Base-by-base conservation (phyloP, 2,329 filamentous ascomycete species). In the Aspergillus arachidicola region DNA sequence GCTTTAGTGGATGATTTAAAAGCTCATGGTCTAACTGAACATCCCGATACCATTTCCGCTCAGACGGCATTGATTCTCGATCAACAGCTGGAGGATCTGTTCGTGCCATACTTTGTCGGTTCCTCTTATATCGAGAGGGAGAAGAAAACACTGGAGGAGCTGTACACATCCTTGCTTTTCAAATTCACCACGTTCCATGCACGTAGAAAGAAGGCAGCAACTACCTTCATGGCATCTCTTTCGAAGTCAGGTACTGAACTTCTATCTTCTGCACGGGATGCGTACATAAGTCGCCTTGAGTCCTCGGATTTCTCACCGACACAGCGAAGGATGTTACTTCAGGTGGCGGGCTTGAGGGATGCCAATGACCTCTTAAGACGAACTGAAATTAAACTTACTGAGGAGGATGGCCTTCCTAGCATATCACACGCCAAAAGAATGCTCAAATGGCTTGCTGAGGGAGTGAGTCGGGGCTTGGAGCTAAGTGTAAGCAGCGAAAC, bases 371-470 rank as follows among this genome's bases (percentile, higher is more conserved):
- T 86, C 67, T 73, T 76, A 28, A 88, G 90, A 72, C 91, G 92
- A 76, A 90, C 91, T 69, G 94, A 97, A 58, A 93, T 96, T 62
- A 94, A 96, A 74, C 91, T 98, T 36, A 89, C 90, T 0, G 95
- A 98, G 64, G 89, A 94, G 73, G 94, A 99, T 72, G 95, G 95
- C 38, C 84, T 88, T 61, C 82, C 98, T 30, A 94, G 89, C 69
- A 83, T 96, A 5, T 84, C 88, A n/a, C 93, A 91, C 75, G 92
- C 94, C n/a, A 98, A 98, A 80, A 87, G 95, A 62, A 99, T 99
- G 94, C 86, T 99, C 64, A 96, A 92, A 75, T 99, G 95, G 95
- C 83, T 99, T 46, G 95, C 95, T 2, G 95, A 99, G 81, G 93
- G 92, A 66, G 94, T 99, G 28, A 91, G 95, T 45, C 86, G 95